Evolutionary conservation across 2,329 filamentous ascomycete genomes (phyloP).

Genomic region (Exophiala spinifera): DNA sequence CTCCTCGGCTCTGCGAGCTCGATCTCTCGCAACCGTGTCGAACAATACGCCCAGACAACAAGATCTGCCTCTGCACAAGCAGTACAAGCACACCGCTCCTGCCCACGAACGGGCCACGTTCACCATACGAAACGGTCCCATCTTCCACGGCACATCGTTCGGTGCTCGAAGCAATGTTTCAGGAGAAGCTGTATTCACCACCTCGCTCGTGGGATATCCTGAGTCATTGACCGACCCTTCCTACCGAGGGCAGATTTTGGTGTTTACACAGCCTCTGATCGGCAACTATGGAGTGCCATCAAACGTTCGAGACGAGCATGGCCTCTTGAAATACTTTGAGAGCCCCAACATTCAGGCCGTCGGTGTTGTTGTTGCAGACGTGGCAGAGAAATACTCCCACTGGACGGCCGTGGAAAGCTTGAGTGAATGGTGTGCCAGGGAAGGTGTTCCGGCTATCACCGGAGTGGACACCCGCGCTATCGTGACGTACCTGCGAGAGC

Average conservation of each 20-base stretch:
- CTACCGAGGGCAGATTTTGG: constrained; percentile 80
- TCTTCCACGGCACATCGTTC: constrained; percentile 95
- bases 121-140: constrained; percentile 91
- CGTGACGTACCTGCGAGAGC: constrained; percentile 91
- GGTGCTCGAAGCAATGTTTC: constrained; percentile 96
- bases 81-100: constrained; percentile 58
- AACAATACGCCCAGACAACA: constrained; percentile 36
- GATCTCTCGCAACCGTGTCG: constrained; percentile 28
- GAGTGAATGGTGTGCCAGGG: constrained; percentile 89
- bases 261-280: constrained; percentile 96
- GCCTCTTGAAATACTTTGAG: constrained; percentile 96
- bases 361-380: constrained; percentile 92
- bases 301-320: constrained; percentile 76
- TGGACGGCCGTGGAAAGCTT: constrained; percentile 98
- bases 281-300: constrained; percentile 98
- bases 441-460: constrained; percentile 93
- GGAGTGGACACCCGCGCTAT: constrained; percentile 96
- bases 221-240: constrained; percentile 75
- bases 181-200: constrained; percentile 97
- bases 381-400: constrained; percentile 90
- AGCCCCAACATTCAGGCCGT: constrained; percentile 96
- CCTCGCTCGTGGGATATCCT: constrained; percentile 94
- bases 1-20: constrained; percentile 35
- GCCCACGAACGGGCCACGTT: constrained; percentile 81
- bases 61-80: constrained; percentile 36